Evolutionary conservation across 305 asterid genomes (phyloP).

Genomic region (Fraxinus paxiana): DNA sequence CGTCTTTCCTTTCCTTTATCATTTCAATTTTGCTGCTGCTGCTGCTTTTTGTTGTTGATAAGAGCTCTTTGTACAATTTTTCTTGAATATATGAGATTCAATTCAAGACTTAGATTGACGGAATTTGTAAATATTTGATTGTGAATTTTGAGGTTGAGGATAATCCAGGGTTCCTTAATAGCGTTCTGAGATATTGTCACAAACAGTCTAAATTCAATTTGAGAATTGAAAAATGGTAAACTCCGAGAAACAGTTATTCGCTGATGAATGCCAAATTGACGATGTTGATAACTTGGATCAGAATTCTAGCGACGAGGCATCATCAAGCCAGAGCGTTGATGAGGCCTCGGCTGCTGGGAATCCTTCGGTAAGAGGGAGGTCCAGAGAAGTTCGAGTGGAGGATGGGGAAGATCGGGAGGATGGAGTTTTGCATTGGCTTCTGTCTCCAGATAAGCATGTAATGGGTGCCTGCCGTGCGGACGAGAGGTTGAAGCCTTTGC

Average conservation of each 20-base stretch:
- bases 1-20: neutral
- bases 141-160: neutral
- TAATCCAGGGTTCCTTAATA: neutral
- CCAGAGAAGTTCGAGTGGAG: conserved; percentile 48
- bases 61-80: neutral
- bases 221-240: conserved; percentile 31
- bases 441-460: conserved; percentile 77
- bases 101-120: neutral
- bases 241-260: conserved; percentile 37
- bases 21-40: neutral
- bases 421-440: conserved; percentile 57
- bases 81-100: neutral
- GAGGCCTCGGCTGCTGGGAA: conserved; percentile 30
- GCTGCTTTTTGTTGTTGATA: neutral
- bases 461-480: conserved; percentile 97
- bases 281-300: conserved; percentile 41
- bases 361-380: conserved; percentile 47
- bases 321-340: conserved; percentile 22
- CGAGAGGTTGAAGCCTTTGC: conserved; percentile 92
- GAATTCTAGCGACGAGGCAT: conserved; percentile 29
- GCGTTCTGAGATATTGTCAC: neutral
- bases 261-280: conserved; percentile 32
- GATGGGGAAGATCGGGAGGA: conserved; percentile 54
- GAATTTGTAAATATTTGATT: neutral
- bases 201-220: neutral